Percentiles rank a stretch among this genome's conserved stretches.
These are phyloP conservation scores for Pseudozyma thailandica DNA, from an alignment of 1,284 basidiomycete genomes.

Conservation along the genomic window DNA sequence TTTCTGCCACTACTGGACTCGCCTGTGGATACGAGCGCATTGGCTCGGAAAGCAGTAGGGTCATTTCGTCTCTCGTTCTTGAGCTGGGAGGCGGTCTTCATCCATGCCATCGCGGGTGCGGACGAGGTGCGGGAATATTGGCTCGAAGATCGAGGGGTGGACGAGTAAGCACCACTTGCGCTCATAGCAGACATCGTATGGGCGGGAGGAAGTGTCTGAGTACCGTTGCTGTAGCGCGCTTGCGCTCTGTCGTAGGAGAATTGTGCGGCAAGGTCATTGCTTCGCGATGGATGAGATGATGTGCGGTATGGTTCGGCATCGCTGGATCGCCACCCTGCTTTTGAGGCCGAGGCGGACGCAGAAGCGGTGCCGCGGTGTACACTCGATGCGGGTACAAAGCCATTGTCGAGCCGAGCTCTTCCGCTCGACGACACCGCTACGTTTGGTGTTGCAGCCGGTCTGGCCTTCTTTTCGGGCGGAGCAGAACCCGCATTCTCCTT, in stretches of 20 bases:
- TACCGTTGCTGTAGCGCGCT: neutral
- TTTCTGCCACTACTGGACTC: constrained; percentile 5
- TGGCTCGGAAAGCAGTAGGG: constrained; percentile 27
- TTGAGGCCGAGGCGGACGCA: constrained; percentile 3
- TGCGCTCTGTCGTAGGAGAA: constrained; percentile 27
- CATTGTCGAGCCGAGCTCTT: constrained; percentile 3
- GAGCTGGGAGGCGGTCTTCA: constrained; percentile 45
- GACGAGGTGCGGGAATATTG: constrained; percentile 20
- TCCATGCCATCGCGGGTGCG: constrained; percentile 30
- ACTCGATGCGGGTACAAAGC: constrained; percentile 22
- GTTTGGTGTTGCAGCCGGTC: neutral
- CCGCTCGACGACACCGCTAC: neutral
- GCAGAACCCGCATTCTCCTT: constrained; percentile 28
- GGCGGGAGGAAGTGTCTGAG: too few species aligned
- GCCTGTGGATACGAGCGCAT: constrained; percentile 20
- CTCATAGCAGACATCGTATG: too few species aligned
- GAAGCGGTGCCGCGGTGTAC: constrained; percentile 5
- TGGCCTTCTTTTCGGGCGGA: constrained; percentile 22
- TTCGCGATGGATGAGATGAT: constrained; percentile 14
- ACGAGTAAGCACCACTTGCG: neutral
- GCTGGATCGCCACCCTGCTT: neutral
- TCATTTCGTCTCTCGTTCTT: constrained; percentile 29
- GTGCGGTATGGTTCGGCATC: constrained; percentile 4
- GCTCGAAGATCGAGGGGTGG: neutral
- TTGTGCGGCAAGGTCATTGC: constrained; percentile 20